Evolutionary conservation across 2,329 filamentous ascomycete species (phyloP).

Genomic region (Aureobasidium musti): DNA sequence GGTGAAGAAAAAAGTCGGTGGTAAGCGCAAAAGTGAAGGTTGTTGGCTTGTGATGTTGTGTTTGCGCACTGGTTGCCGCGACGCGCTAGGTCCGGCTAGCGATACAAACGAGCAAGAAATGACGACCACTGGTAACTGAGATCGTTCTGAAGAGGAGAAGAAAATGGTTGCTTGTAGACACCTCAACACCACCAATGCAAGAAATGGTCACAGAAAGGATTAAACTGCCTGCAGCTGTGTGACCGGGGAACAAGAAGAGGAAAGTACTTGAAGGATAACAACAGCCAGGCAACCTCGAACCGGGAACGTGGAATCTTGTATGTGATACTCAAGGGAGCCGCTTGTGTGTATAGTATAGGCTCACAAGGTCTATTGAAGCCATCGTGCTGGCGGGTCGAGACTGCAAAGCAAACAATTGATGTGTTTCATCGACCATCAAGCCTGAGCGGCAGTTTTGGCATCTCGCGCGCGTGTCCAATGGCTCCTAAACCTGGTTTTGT

Average conservation of each 20-base stretch:
- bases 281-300: neutral
- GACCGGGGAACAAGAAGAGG: conserved; percentile 16
- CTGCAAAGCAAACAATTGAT: conserved; percentile 16
- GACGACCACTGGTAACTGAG: neutral
- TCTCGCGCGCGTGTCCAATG: conserved; percentile 10
- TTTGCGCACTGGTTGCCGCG: conserved; percentile 14
- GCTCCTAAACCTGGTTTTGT: neutral
- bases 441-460: conserved; percentile 10
- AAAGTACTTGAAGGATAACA: neutral
- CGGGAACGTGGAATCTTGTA: conserved; percentile 1
- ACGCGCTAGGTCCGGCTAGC: conserved; percentile 22
- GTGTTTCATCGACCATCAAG: conserved; percentile 13
- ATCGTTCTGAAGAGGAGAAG: neutral
- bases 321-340: conserved; percentile 4
- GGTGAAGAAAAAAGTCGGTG: neutral
- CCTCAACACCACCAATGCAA: conserved; percentile 14
- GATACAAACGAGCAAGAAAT: conserved; percentile 22
- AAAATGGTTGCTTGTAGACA: conserved; percentile 5
- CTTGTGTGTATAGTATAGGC: conserved; percentile 5
- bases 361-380: neutral
- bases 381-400: neutral
- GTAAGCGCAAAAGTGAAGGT: conserved; percentile 14
- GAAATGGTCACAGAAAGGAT: conserved; percentile 14
- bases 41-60: conserved; percentile 12
- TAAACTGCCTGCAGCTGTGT: conserved; percentile 25